These are phyloP conservation scores for Dioscorea alata DNA, from an alignment of 106 monocot species.

Conservation along the genomic window DNA sequence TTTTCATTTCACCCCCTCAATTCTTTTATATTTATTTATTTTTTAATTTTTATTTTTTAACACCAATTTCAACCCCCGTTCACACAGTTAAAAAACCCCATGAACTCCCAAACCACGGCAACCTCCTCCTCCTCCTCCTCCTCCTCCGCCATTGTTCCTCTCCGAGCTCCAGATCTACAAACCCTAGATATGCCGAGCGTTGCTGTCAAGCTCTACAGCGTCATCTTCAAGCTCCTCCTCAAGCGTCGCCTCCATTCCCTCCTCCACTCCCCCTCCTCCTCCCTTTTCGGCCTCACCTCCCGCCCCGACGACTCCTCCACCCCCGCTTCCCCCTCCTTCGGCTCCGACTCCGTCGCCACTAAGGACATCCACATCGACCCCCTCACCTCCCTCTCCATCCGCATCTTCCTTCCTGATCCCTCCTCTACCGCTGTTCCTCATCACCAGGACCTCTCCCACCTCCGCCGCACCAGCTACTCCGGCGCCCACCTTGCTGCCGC, in stretches of 20 bases:
- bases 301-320: conserved; percentile 55
- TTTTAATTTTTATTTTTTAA: too few relatives aligned
- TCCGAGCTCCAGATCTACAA: not conserved
- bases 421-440: not conserved
- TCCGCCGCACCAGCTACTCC: conserved; percentile 4
- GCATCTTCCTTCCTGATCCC: conserved; percentile 85
- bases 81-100: not conserved
- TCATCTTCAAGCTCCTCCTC: conserved; percentile 66
- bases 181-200: conserved; percentile 57
- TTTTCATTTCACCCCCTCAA: too few relatives aligned
- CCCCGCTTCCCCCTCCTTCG: conserved; percentile 49
- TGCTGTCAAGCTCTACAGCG: conserved; percentile 74
- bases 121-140: not conserved
- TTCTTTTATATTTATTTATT: too few relatives aligned
- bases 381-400: conserved; percentile 77
- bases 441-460: not conserved
- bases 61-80: too few relatives aligned
- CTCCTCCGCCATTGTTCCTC: not conserved
- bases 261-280: conserved; percentile 7
- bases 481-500: not conserved
- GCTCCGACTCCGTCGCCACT: conserved; percentile 63
- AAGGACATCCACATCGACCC: conserved; percentile 96
- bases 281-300: conserved; percentile 43
- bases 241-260: conserved; percentile 55
- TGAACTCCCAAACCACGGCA: not conserved